phyloP scores from a whole-genome alignment of 1,139 yeast species.

The Geotrichum candidum region DNA sequence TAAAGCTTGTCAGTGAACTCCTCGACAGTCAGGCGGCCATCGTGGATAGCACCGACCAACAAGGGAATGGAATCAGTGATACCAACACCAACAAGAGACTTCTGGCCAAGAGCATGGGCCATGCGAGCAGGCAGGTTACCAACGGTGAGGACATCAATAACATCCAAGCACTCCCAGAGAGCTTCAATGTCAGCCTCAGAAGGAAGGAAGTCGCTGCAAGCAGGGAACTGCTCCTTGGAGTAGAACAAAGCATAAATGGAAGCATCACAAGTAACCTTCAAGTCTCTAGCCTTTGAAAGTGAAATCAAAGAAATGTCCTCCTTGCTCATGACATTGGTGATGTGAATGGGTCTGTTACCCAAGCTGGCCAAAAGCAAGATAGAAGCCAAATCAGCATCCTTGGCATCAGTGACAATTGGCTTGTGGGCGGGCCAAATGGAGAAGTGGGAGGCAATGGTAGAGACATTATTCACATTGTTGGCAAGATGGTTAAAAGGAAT shows the following conservation, averaged over 20 bases:
- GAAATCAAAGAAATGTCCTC: constrained; percentile 79
- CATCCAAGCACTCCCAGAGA: constrained; percentile 69
- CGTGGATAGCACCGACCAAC: constrained; percentile 71
- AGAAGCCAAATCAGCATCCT: constrained; percentile 85
- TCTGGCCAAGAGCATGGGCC: constrained; percentile 58
- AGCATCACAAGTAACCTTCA: constrained; percentile 87
- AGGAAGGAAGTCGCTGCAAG: constrained; percentile 60
- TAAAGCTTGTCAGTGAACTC: constrained; percentile 73
- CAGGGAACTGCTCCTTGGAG: constrained; percentile 65
- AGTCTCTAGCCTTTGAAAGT: constrained; percentile 77
- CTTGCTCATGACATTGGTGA: constrained; percentile 75
- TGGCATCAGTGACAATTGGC: constrained; percentile 89
- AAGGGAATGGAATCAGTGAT: constrained; percentile 76
- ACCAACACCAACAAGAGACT: constrained; percentile 66
- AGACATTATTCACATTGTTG: constrained; percentile 54
- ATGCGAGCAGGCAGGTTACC: constrained; percentile 74
- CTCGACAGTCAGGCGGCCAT: constrained; percentile 62
- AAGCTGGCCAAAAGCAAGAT: constrained; percentile 84
- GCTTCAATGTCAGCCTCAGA: constrained; percentile 72
- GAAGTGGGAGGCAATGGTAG: constrained; percentile 72
- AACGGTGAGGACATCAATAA: constrained; percentile 80
- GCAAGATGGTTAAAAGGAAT: constrained; percentile 74
- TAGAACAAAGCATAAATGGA: constrained; percentile 74
- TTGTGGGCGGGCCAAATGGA: constrained; percentile 77
- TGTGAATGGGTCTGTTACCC: constrained; percentile 79